These are phyloP conservation scores for Coniferiporia weirii DNA, from an alignment of 1,284 basidiomycete species.

Conservation along the genomic window DNA sequence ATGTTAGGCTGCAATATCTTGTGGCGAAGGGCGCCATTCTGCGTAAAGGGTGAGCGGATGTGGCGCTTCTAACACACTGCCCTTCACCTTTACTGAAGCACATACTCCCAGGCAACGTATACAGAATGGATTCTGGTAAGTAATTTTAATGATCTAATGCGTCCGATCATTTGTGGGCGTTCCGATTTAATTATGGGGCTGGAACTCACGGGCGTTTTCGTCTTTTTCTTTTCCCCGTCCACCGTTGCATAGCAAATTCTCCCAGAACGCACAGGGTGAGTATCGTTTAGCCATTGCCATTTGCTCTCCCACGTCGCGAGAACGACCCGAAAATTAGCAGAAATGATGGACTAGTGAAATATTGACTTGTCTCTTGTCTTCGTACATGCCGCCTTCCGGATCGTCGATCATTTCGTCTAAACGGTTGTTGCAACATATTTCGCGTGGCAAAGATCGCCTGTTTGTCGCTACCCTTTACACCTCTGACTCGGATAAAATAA, in stretches of 20 bases:
- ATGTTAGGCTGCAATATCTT: conserved; percentile 66
- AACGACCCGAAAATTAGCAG: neutral
- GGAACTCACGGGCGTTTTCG: conserved; percentile 14
- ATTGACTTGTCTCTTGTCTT: neutral
- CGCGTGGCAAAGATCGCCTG: conserved; percentile 48
- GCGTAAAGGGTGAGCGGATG: conserved; percentile 59
- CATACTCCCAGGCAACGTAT: conserved; percentile 56
- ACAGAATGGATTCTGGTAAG: conserved; percentile 73
- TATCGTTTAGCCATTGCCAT: neutral
- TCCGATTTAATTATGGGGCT: conserved; percentile 21
- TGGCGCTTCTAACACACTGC: conserved; percentile 19
- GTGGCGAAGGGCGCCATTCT: conserved; percentile 79
- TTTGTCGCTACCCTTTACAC: conserved; percentile 77
- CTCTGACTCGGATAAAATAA: conserved; percentile 63
- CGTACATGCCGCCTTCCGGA: neutral
- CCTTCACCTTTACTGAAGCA: conserved; percentile 2
- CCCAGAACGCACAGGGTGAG: conserved; percentile 58
- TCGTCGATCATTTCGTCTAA: conserved; percentile 12
- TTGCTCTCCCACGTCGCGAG: neutral
- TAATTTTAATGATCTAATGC: conserved; percentile 13
- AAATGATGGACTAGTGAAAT: neutral
- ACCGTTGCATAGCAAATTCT: conserved; percentile 58
- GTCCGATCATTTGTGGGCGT: conserved; percentile 17
- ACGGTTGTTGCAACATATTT: conserved; percentile 1
- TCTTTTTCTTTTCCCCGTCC: conserved; percentile 9